phyloP scores from a whole-genome alignment of 345 rosid species.

The Salix purpurea region DNA sequence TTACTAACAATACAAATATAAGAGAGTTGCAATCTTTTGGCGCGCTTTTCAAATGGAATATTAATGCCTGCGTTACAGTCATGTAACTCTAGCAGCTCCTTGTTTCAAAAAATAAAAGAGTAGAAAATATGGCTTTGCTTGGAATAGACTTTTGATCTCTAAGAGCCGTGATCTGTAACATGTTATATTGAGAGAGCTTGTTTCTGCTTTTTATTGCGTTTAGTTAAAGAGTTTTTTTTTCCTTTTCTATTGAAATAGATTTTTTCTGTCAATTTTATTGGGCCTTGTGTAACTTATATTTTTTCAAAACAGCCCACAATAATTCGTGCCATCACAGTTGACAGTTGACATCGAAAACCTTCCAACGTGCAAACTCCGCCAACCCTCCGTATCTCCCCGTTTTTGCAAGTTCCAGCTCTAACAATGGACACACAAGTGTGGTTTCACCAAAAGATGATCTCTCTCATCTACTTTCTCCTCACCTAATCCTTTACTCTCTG shows the following conservation, averaged over 20 bases:
- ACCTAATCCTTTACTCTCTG: neutral
- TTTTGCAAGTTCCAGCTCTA: neutral
- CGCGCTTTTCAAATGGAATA: neutral
- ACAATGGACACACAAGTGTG: neutral
- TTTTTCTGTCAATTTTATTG: neutral
- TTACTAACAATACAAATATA: too few relatives aligned
- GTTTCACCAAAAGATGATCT: constrained; percentile 39
- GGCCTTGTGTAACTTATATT: neutral
- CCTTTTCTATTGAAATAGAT: neutral
- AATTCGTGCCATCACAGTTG: too few relatives aligned
- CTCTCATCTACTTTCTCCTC: constrained; percentile 65
- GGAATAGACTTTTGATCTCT: neutral
- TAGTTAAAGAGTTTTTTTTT: neutral
- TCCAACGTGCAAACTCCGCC: too few relatives aligned
- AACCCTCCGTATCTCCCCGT: neutral
- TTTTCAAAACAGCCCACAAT: neutral
- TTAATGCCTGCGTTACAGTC: neutral
- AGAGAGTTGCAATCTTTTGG: neutral
- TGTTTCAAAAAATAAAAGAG: neutral
- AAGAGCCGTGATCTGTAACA: too few relatives aligned
- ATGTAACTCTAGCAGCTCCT: neutral
- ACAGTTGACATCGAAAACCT: too few relatives aligned
- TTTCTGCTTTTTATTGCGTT: too few relatives aligned
- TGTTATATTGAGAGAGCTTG: too few relatives aligned
- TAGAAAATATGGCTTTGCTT: neutral